Evolutionary conservation across 306 rosid species (phyloP).

Genomic region (Citrullus mucosospermus): DNA sequence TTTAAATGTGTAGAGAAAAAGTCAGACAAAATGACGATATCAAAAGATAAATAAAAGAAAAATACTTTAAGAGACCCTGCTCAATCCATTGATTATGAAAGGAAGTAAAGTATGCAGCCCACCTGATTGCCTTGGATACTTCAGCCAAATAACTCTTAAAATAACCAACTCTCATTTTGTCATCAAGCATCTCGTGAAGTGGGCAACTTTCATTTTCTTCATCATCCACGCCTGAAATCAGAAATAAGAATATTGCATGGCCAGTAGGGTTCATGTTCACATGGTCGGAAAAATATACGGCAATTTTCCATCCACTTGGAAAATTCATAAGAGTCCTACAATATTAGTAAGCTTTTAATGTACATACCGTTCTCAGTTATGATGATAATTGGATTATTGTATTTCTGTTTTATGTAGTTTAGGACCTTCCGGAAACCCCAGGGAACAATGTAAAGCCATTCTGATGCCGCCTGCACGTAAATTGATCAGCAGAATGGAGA

Average conservation of each 20-base stretch:
- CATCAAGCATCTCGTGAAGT: constrained; percentile 67
- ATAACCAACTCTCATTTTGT: constrained; percentile 64
- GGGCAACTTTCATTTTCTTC: constrained; percentile 45
- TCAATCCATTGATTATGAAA: background rate
- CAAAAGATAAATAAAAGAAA: too few relatives aligned
- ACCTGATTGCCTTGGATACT: constrained; percentile 73
- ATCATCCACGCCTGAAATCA: constrained; percentile 78
- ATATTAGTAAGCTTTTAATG: background rate
- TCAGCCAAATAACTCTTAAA: constrained; percentile 54
- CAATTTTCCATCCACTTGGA: background rate
- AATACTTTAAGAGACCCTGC: too few relatives aligned
- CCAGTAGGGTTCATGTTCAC: background rate
- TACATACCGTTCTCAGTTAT: constrained; percentile 81
- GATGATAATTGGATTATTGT: constrained; percentile 43
- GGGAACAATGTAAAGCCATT: constrained; percentile 93
- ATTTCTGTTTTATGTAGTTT: constrained; percentile 49
- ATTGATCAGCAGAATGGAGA: constrained; percentile 2
- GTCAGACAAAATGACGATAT: too few relatives aligned
- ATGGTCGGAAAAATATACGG: background rate
- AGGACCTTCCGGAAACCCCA: constrained; percentile 80
- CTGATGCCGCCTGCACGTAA: constrained; percentile 83
- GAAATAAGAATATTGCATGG: background rate
- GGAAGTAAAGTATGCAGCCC: constrained; percentile 9
- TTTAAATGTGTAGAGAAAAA: too few relatives aligned
- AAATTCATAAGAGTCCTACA: background rate